These are phyloP conservation scores for Pseudocercospora cruenta DNA, from an alignment of 2,329 filamentous ascomycete genomes.

Conservation along the genomic window DNA sequence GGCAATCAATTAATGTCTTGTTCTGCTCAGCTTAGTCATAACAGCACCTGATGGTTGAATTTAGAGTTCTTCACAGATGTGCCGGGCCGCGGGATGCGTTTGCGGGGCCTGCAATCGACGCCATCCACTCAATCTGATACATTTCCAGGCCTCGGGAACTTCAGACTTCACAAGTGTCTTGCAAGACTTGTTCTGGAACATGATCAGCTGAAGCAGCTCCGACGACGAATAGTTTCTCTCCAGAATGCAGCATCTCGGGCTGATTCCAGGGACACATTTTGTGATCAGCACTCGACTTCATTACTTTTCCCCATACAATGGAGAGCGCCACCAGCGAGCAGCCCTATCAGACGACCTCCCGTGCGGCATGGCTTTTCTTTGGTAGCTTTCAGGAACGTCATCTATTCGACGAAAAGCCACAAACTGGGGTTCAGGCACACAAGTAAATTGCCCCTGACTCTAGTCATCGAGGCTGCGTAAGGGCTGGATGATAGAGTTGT, in stretches of 20 bases:
- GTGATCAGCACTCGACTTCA: not conserved
- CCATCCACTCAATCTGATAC: not conserved
- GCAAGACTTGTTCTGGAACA: constrained; percentile 1
- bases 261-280: not conserved
- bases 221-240: not conserved
- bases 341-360: not conserved
- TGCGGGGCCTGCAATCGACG: not conserved
- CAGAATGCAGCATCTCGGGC: not conserved
- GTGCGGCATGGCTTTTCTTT: not conserved
- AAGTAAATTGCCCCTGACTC: not conserved
- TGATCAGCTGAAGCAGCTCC: not conserved
- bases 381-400: not conserved
- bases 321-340: constrained; percentile 3
- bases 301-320: not conserved
- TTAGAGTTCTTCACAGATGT: not conserved
- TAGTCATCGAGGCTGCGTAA: not conserved
- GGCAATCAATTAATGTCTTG: no score
- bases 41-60: not conserved
- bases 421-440: not conserved
- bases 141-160: not conserved
- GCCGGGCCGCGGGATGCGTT: not conserved
- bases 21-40: no score
- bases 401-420: not conserved
- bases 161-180: not conserved
- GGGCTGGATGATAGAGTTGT: not conserved